Evolutionary conservation across 1,284 basidiomycete genomes (phyloP).

Genomic region (Naganishia liquefaciens): DNA sequence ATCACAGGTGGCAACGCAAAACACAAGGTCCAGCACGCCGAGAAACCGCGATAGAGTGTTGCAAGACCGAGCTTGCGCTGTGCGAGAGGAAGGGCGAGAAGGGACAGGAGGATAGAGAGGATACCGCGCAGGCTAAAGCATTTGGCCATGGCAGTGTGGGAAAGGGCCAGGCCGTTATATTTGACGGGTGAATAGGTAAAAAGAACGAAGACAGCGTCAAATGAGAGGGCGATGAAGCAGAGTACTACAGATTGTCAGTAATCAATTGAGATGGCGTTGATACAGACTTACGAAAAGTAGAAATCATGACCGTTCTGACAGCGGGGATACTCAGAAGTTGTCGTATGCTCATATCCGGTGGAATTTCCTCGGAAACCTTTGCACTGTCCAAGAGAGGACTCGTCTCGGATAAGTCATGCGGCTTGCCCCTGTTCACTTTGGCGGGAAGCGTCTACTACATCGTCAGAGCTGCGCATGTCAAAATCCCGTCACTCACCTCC

Average conservation of each 20-base stretch:
- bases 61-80: conserved; percentile 32
- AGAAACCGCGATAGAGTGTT: conserved; percentile 35
- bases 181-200: conserved; percentile 40
- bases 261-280: background rate
- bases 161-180: conserved; percentile 38
- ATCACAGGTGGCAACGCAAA: conserved; percentile 36
- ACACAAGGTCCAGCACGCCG: conserved; percentile 34
- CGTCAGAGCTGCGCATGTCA: background rate
- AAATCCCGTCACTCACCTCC: conserved; percentile 38
- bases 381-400: background rate
- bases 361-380: background rate
- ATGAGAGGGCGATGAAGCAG: conserved; percentile 39
- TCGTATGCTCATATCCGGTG: conserved; percentile 20
- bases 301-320: conserved; percentile 35
- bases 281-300: conserved; percentile 35
- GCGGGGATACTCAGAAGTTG: conserved; percentile 33
- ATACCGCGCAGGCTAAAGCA: conserved; percentile 36
- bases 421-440: background rate
- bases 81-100: conserved; percentile 35
- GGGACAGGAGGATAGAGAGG: conserved; percentile 35
- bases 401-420: conserved; percentile 1
- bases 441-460: conserved; percentile 5
- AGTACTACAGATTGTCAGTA: conserved; percentile 32
- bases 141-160: conserved; percentile 34
- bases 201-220: conserved; percentile 42